Percentiles rank a stretch among this genome's conserved stretches.
Evolutionary conservation across 768 basidiomycete genomes (phyloP).

Genomic region (Polyporus arcularius): DNA sequence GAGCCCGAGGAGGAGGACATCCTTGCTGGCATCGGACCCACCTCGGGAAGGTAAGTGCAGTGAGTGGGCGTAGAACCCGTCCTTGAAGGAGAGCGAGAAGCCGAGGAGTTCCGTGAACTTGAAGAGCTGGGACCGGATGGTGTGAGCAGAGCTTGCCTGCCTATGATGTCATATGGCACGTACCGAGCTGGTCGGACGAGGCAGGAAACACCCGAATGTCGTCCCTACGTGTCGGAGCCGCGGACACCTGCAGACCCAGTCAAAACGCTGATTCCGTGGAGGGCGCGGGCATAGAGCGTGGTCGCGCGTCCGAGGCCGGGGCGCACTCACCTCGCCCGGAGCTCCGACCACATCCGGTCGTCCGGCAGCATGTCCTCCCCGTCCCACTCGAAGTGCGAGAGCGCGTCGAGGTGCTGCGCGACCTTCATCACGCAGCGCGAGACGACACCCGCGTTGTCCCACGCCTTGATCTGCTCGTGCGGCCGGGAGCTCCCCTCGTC

Average conservation of each 20-base stretch:
- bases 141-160: not conserved
- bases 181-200: constrained; percentile 62
- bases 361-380: constrained; percentile 59
- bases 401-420: constrained; percentile 58
- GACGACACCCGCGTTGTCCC: constrained; percentile 35
- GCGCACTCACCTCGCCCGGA: constrained; percentile 59
- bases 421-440: constrained; percentile 54
- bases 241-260: constrained; percentile 52
- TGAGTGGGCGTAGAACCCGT: constrained; percentile 64
- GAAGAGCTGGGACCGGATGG: constrained; percentile 51
- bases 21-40: constrained; percentile 32
- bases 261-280: not conserved
- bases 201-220: constrained; percentile 61
- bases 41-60: constrained; percentile 59
- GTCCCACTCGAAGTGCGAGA: constrained; percentile 71
- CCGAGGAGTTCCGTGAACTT: constrained; percentile 64
- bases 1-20: constrained; percentile 1
- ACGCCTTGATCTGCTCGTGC: constrained; percentile 24
- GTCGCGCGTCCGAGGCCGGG: not conserved
- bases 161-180: constrained; percentile 28
- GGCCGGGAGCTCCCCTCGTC: constrained; percentile 5
- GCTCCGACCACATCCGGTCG: constrained; percentile 79
- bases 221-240: constrained; percentile 62
- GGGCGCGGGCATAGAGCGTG: not conserved
- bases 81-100: constrained; percentile 62